Evolutionary conservation across 495 filamentous ascomycete species (phyloP), one percentile per base, ranked within the genome.

Genomic region (Xylaria curta): DNA sequence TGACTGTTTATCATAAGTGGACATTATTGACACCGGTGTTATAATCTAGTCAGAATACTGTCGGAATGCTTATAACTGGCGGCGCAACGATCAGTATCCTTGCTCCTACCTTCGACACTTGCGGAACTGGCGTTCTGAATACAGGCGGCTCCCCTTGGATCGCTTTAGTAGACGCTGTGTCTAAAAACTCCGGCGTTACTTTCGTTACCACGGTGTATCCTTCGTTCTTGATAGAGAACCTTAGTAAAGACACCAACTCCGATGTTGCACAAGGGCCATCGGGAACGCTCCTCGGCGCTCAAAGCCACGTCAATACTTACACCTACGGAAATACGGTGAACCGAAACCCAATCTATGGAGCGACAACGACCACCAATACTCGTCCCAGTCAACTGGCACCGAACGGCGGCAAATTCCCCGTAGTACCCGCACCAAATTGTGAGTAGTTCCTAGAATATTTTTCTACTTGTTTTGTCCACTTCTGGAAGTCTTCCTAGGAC

Each of bases 31-130:
- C 36, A 5, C 6, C 8, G 8, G 36, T 38, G 6, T 36, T 36
- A 36, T 36, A 38, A 38, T 8, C 1, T 38, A 38, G 36, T 67
- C 78, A 83, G 5, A 87, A 87, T 60, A 86, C 88, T 44, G 82
- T 88, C 13, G 87, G 87, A 4, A 90, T 89, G 38, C 86, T 86
- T 47, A 92, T 94, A 61, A 86, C 84, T 31, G 88, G 89, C 60
- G 86, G 91, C 3, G 89, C 85, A 60, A 89, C 75, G 61, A 83
- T 79, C 81, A 87, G 77, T 83, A 85, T 83, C 69, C 75, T 77
- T 76, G 83, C 78, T 73, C 81, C 74, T 53, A 90, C 73, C 76
- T 78, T 91, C 58, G 78, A 83, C 51, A 87, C 87, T 69, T 89
- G 87, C 75, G 82, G 83, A 17, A 85, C 86, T 24, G 88, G 85